Conservation (phyloP, 164 flowering plant species). For the Taxillus chinensis region DNA sequence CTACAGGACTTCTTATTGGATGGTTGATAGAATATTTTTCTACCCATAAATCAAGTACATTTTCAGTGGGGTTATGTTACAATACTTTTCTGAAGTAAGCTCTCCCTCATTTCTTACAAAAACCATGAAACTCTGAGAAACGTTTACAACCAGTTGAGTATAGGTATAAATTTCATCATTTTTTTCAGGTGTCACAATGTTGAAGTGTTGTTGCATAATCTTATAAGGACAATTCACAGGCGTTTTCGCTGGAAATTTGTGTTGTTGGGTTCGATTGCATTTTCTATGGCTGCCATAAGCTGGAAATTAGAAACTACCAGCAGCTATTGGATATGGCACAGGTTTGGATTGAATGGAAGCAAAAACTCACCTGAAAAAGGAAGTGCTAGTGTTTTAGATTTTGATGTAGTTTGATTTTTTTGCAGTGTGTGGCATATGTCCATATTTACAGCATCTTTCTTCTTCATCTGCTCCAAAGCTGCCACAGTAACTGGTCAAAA, state of each 20-base stretch:
- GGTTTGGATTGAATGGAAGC: slow-evolving; percentile 28
- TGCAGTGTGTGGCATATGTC: slow-evolving; percentile 87
- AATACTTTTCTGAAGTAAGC: slow-evolving; percentile 36
- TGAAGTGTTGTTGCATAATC: slow-evolving; percentile 32
- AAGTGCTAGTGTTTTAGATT: background rate
- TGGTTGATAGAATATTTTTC: slow-evolving; percentile 56
- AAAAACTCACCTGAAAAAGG: background rate
- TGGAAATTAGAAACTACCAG: slow-evolving; percentile 61
- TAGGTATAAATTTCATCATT: background rate
- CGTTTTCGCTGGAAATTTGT: slow-evolving; percentile 72
- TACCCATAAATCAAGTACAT: slow-evolving; percentile 29
- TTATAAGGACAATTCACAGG: slow-evolving; percentile 40
- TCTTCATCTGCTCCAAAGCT: slow-evolving; percentile 82
- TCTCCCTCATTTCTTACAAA: background rate
- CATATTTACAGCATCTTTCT: slow-evolving; percentile 77
- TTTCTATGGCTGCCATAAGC: slow-evolving; percentile 71
- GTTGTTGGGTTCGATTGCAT: slow-evolving; percentile 42
- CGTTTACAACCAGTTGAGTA: too few relatives aligned
- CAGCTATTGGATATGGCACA: slow-evolving; percentile 98
- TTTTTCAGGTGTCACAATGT: slow-evolving; percentile 41
- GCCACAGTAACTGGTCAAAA: too few relatives aligned
- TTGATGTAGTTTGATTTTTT: background rate
- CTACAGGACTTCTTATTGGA: slow-evolving; percentile 61
- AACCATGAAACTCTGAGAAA: too few relatives aligned
- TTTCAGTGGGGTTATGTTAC: slow-evolving; percentile 22